phyloP scores from a whole-genome alignment of 2,329 filamentous ascomycete species.

The Curvularia verruculosa region DNA sequence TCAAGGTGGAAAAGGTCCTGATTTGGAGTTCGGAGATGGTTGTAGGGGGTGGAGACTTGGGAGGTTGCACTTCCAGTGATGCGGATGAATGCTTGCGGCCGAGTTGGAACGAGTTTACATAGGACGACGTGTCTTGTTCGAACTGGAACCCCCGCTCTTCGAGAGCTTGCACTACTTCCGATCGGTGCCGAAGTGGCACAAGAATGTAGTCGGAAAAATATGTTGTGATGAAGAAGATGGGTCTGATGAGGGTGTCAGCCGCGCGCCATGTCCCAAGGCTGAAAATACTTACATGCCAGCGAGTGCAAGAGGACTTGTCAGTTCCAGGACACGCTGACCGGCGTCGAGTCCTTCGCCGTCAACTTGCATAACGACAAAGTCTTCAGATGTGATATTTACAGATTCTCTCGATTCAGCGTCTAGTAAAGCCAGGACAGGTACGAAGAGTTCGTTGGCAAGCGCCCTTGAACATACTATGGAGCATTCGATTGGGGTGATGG shows the following conservation, averaged over 20 bases:
- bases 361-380: constrained; percentile 88
- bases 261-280: not conserved
- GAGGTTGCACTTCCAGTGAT: constrained; percentile 55
- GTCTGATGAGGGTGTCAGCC: constrained; percentile 53
- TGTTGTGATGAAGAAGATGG: constrained; percentile 98
- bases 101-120: constrained; percentile 63
- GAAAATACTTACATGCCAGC: constrained; percentile 72
- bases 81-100: constrained; percentile 55
- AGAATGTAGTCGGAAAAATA: constrained; percentile 98
- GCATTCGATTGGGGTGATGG: constrained; percentile 89
- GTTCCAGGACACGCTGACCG: constrained; percentile 85
- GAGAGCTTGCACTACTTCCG: constrained; percentile 76
- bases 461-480: constrained; percentile 85
- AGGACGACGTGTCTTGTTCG: constrained; percentile 66
- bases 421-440: constrained; percentile 70
- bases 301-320: constrained; percentile 88
- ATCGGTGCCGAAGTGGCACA: constrained; percentile 76
- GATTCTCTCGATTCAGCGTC: constrained; percentile 51
- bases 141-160: constrained; percentile 84
- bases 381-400: constrained; percentile 79
- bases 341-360: constrained; percentile 90
- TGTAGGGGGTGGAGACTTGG: constrained; percentile 76
- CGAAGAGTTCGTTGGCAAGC: constrained; percentile 76
- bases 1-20: constrained; percentile 84
- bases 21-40: constrained; percentile 79